These are phyloP conservation scores for Glutinoglossum americanum DNA, from an alignment of 495 filamentous ascomycete species.

Conservation along the genomic window DNA sequence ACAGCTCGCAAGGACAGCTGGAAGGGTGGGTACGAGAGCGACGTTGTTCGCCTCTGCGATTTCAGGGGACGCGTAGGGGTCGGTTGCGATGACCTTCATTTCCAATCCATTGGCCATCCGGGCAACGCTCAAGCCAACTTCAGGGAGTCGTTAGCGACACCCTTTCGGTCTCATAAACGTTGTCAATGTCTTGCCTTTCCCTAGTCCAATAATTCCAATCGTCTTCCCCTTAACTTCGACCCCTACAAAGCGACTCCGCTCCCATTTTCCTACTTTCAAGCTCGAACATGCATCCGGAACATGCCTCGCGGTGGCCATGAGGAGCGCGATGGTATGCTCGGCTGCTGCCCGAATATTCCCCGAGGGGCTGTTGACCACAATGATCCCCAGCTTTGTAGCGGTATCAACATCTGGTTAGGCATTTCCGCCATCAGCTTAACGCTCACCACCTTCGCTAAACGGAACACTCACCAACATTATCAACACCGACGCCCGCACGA, in stretches of 20 bases:
- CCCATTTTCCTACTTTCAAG: constrained; percentile 42
- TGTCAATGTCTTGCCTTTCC: constrained; percentile 27
- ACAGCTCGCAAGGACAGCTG: constrained; percentile 32
- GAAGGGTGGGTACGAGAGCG: constrained; percentile 26
- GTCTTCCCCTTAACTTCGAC: constrained; percentile 50
- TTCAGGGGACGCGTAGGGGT: constrained; percentile 43
- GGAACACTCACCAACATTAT: constrained; percentile 33
- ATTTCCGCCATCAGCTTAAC: neutral
- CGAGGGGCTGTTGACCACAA: constrained; percentile 47
- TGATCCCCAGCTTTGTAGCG: constrained; percentile 41
- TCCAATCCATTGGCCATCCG: constrained; percentile 44
- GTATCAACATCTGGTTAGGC: constrained; percentile 28
- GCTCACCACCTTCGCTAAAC: neutral
- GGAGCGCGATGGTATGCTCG: constrained; percentile 43
- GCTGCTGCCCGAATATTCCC: constrained; percentile 54
- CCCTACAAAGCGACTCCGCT: constrained; percentile 43
- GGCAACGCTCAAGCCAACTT: constrained; percentile 49
- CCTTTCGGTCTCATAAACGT: neutral
- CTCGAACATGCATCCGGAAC: constrained; percentile 34
- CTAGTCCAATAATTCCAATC: constrained; percentile 43
- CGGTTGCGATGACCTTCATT: constrained; percentile 42
- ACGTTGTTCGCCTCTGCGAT: constrained; percentile 36
- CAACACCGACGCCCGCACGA: constrained; percentile 50
- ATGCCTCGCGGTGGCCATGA: constrained; percentile 44
- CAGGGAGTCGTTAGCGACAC: neutral